Evolutionary conservation across 2,329 filamentous ascomycete species (phyloP), one percentile per base, ranked within the genome.

Genomic region (Epichloe coenophiala): DNA sequence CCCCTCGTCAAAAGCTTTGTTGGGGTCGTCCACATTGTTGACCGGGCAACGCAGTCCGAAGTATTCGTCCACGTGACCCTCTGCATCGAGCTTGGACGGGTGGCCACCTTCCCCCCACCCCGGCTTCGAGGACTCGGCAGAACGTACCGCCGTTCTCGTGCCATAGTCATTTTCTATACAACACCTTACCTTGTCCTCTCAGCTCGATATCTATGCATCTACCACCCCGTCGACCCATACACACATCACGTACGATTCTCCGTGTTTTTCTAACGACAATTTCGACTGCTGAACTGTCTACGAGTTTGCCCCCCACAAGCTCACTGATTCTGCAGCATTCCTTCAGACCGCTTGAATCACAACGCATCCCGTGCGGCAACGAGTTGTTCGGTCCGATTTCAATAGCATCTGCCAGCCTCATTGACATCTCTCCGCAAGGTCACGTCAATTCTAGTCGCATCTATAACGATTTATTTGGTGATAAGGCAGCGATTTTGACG

Each of bases 81-180:
- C 12, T 13, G 6, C 38, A 35, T 44, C 11, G 3, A 50, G 47
- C 51, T 49, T 21, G 31, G 9, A 31, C 8, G 8, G 27, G 31
- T 17, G 17, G 47, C 2, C 8, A 31, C 21, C 45, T 40, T 33
- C 21, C 44, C 35, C 44, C 35, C 44, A 23, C 44, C 31, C 8
- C 23, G 17, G 49, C 51, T 53, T 47, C 43, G 49, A 58, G 60
- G 57, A 56, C 54, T 50, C 42, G 49, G 53, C 61, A 61, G 62
- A 59, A 61, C 58, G 57, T 63, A 54, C 58, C 57, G 56, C 59
- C 51, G 40, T 51, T 58, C 56, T 56, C 53, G 54, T 56, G 52
- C 57, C 57, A 56, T 58, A 56, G 58, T 58, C 62, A 56, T 63
- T 63, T 63, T 62, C 61, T 59, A 57, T 59, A 57, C 52, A 41